Evolutionary conservation across 2,329 filamentous ascomycete species (phyloP).

Genomic region (Achaetomium macrosporum): DNA sequence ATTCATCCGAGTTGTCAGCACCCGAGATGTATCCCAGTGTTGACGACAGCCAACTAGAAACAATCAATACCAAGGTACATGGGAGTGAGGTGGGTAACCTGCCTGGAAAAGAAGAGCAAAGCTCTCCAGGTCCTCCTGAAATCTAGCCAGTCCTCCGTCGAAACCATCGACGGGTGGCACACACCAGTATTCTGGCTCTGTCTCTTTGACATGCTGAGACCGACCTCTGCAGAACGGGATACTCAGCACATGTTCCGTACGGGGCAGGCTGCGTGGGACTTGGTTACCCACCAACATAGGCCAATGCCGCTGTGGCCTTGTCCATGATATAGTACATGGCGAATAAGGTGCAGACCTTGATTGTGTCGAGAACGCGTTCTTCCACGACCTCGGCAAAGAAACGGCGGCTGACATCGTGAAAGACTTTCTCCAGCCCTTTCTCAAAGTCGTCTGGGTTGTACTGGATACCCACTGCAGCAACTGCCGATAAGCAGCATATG

Average conservation of each 20-base stretch:
- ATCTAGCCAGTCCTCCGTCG: conserved; percentile 17
- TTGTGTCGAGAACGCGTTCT: conserved; percentile 24
- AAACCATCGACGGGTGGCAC: conserved; percentile 7
- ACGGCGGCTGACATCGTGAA: conserved; percentile 27
- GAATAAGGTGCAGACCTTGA: conserved; percentile 28
- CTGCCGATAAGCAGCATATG: conserved; percentile 25
- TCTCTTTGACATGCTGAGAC: conserved; percentile 25
- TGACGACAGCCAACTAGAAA: conserved; percentile 28
- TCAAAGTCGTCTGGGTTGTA: conserved; percentile 22
- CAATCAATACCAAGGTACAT: background rate
- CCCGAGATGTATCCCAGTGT: conserved; percentile 29
- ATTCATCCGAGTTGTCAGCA: conserved; percentile 19
- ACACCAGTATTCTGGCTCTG: conserved; percentile 20
- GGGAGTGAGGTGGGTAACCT: background rate
- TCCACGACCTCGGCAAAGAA: conserved; percentile 27
- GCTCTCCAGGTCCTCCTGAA: conserved; percentile 28
- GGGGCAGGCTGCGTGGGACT: no score
- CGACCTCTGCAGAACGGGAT: conserved; percentile 21
- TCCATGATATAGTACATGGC: conserved; percentile 30
- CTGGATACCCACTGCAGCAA: conserved; percentile 28
- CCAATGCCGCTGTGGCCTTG: conserved; percentile 27
- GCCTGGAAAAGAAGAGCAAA: conserved; percentile 29
- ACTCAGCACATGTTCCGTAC: no score
- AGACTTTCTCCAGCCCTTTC: conserved; percentile 12
- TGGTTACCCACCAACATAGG: conserved; percentile 26